A percentile compares a stretch with the other conserved stretches of the same genome.
These are phyloP conservation scores for Cyclanthera cordifolia DNA, from an alignment of 306 rosid genomes.

Conservation along the genomic window DNA sequence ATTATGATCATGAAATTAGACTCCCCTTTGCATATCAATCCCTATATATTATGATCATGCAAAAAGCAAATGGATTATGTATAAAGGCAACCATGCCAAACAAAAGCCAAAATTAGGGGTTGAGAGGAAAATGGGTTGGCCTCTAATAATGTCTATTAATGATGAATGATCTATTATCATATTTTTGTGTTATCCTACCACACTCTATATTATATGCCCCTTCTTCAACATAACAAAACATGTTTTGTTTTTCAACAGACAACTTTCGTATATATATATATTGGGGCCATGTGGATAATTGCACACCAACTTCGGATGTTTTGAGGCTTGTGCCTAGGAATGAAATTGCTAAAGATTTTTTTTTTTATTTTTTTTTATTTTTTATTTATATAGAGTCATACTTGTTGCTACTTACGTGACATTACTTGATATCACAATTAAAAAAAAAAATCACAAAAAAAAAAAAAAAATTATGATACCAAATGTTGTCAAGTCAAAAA, in stretches of 20 bases:
- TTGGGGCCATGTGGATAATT: constrained; percentile 5
- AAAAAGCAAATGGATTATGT: constrained; percentile 4
- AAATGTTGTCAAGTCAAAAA: too few species aligned
- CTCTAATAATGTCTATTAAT: constrained; percentile 5
- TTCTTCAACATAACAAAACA: neutral
- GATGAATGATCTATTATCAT: neutral
- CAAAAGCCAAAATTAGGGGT: constrained; percentile 15
- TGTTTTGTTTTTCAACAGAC: neutral
- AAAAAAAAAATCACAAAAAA: too few species aligned
- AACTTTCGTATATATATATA: neutral
- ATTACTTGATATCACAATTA: too few species aligned
- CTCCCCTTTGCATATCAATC: constrained; percentile 8
- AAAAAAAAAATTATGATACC: too few species aligned
- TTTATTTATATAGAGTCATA: too few species aligned
- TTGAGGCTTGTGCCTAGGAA: neutral
- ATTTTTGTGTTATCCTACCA: neutral
- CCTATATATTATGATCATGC: constrained; percentile 7
- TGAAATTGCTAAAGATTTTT: too few species aligned
- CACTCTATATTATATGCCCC: neutral
- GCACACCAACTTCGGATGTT: neutral
- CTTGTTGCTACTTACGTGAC: too few species aligned
- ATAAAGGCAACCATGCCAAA: constrained; percentile 9
- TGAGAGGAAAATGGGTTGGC: constrained; percentile 4
- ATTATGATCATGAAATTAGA: too few species aligned
- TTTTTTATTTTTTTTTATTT: too few species aligned